Conservation (phyloP, 2,329 filamentous ascomycete species). For the Aphanocladium album region DNA sequence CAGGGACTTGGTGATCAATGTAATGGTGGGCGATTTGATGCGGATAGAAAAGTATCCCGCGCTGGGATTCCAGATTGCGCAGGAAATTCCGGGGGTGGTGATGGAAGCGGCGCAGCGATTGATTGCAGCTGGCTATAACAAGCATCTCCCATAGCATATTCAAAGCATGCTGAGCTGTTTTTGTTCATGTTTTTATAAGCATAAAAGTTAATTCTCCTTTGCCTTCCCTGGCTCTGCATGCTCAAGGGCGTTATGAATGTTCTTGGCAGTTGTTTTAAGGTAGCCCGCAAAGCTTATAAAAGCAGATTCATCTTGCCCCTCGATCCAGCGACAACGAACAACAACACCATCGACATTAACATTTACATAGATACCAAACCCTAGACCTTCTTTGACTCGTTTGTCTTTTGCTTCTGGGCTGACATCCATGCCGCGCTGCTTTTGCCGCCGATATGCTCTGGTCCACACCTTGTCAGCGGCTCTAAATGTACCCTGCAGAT, state of each 20-base stretch:
- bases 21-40: conserved; percentile 41
- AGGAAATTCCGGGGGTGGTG: conserved; percentile 36
- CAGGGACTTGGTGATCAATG: conserved; percentile 35
- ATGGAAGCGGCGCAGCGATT: conserved; percentile 38
- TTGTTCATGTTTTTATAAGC: not conserved
- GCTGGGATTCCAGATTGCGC: conserved; percentile 38
- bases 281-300: conserved; percentile 89
- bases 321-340: conserved; percentile 57
- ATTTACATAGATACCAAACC: conserved; percentile 51
- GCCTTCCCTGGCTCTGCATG: not conserved
- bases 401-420: conserved; percentile 22
- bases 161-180: not conserved
- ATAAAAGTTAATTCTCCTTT: not conserved
- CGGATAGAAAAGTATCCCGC: conserved; percentile 39
- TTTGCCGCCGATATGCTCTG: conserved; percentile 63
- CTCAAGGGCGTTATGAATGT: not conserved
- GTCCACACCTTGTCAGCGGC: conserved; percentile 73
- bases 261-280: conserved; percentile 45
- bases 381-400: conserved; percentile 33
- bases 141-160: conserved; percentile 31
- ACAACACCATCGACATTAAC: conserved; percentile 35
- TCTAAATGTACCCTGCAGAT: conserved; percentile 55
- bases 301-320: conserved; percentile 65
- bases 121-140: conserved; percentile 33
- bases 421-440: conserved; percentile 44